Base-by-base conservation (phyloP, 2,329 filamentous ascomycete genomes). In the Fusarium sp. region DNA sequence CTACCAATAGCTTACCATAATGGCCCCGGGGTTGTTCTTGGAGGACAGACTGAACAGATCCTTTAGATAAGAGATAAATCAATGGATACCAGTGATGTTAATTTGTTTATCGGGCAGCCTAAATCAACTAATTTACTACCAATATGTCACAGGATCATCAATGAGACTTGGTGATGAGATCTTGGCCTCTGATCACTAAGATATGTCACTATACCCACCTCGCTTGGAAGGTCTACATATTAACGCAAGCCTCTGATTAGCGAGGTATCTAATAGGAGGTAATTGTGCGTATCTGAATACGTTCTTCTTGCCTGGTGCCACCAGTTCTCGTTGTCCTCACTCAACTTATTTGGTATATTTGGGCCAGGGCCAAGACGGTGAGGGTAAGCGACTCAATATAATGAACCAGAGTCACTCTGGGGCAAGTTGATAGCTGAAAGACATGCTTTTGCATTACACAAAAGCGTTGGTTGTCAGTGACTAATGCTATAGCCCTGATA, bases 31-130 rank as follows among this genome's bases (percentile, higher is more conserved):
- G 39, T 66, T 56, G 61, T 62, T 44, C 15, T 22, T 15, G n/a
- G 51, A 48, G 35, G n/a, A 17, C 35, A 36, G 20, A 30, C 24
- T 48, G 24, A 28, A 11, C 17, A 24, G 14, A 28, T 39, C 14
- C 12, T 26, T 12, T 30, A 13, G 30, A 26, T 18, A 32, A 17
- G 30, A 35, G 41, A 36, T 22, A 11, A 39, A 30, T 36, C 24
- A 22, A 24, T 20, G 30, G 47, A 68, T 69, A 75, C 68, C 73
- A 68, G 56, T 73, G 59, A 57, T 72, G 50, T 65, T n/a, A 60
- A 73, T 26, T 36, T 17, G 15, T 18, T 24, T 32, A 24, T 18
- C 32, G 17, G 48, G 17, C 15, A 24, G 44, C 15, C 59, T 47
- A 44, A 22, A 30, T 47, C 50, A 68, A 53, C 65, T 35, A 35